phyloP scores from a whole-genome alignment of 495 filamentous ascomycete genomes.

The Penicillium alfredii region DNA sequence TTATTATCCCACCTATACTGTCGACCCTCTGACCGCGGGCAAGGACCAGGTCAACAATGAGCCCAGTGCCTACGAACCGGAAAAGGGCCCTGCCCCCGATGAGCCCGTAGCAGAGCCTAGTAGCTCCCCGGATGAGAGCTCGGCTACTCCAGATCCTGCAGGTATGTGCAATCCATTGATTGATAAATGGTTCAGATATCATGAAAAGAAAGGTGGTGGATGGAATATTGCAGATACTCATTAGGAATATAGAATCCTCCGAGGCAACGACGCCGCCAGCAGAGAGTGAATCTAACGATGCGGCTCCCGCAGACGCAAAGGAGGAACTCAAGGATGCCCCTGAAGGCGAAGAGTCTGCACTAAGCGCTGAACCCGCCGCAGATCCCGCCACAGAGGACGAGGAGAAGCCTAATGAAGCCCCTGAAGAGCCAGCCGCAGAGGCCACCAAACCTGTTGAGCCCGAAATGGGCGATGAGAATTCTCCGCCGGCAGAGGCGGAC shows the following conservation, averaged over 20 bases:
- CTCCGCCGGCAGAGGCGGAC: slow-evolving; percentile 10
- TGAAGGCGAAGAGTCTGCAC: slow-evolving; percentile 10
- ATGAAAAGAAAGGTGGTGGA: neutral
- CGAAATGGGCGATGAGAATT: slow-evolving; percentile 9
- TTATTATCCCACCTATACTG: slow-evolving; percentile 31
- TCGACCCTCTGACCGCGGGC: slow-evolving; percentile 34
- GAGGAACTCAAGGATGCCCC: slow-evolving; percentile 18
- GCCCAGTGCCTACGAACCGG: slow-evolving; percentile 20
- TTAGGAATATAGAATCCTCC: slow-evolving; percentile 18
- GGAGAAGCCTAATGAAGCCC: too few species aligned
- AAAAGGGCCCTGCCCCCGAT: slow-evolving; percentile 21
- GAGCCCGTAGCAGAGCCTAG: slow-evolving; percentile 20
- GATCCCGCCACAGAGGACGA: too few species aligned
- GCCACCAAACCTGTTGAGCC: too few species aligned
- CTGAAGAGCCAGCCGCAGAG: slow-evolving; percentile 12
- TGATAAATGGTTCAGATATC: neutral
- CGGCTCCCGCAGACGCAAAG: slow-evolving; percentile 17
- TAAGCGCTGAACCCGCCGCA: slow-evolving; percentile 15
- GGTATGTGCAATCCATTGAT: slow-evolving; percentile 19
- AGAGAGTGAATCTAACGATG: slow-evolving; percentile 21
- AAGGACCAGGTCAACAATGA: slow-evolving; percentile 37
- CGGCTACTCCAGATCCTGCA: slow-evolving; percentile 22
- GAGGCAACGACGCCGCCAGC: slow-evolving; percentile 23
- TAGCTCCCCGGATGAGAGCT: slow-evolving; percentile 18
- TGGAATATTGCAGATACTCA: slow-evolving; percentile 9